Conservation (phyloP, 441 rosid species). For the Metrosideros polymorpha region DNA sequence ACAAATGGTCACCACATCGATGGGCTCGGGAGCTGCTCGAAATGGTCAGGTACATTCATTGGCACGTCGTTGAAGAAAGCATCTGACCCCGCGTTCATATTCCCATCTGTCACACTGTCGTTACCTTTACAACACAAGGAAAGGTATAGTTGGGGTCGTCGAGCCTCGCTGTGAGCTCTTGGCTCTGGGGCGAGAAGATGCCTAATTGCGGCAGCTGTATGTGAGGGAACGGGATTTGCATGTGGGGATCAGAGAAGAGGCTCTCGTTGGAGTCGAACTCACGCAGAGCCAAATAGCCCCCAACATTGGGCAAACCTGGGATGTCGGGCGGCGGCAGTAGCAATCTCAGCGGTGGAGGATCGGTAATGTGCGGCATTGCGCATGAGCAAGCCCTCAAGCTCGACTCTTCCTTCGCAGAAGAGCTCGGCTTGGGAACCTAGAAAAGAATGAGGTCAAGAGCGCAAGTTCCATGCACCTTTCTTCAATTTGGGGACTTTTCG, state of each 20-base stretch:
- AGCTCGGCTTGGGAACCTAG: conserved; percentile 18
- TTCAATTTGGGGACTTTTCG: neutral
- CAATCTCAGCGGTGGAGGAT: conserved; percentile 3
- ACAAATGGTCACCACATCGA: conserved; percentile 5
- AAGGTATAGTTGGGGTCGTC: conserved; percentile 47
- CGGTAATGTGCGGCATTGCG: conserved; percentile 12
- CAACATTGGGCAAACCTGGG: conserved; percentile 1
- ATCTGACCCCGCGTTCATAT: conserved; percentile 18
- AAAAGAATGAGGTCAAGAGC: neutral
- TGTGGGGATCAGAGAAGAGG: conserved; percentile 4
- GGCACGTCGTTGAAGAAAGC: conserved; percentile 71
- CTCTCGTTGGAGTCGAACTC: conserved; percentile 3
- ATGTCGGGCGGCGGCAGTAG: conserved; percentile 21
- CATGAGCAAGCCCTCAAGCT: conserved; percentile 15
- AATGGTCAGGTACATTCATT: conserved; percentile 53
- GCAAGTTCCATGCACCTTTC: neutral
- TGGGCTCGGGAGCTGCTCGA: conserved; percentile 43
- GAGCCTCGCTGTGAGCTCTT: conserved; percentile 39
- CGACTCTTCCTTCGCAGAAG: conserved; percentile 28
- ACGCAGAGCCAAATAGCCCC: neutral
- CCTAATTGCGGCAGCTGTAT: conserved; percentile 21
- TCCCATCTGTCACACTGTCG: conserved; percentile 14
- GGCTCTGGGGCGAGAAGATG: conserved; percentile 35
- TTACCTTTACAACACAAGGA: conserved; percentile 8
- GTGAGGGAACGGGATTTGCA: conserved; percentile 10